These are phyloP conservation scores for Neofusicoccum umdonicola DNA, from an alignment of 2,329 filamentous ascomycete genomes.

Conservation along the genomic window DNA sequence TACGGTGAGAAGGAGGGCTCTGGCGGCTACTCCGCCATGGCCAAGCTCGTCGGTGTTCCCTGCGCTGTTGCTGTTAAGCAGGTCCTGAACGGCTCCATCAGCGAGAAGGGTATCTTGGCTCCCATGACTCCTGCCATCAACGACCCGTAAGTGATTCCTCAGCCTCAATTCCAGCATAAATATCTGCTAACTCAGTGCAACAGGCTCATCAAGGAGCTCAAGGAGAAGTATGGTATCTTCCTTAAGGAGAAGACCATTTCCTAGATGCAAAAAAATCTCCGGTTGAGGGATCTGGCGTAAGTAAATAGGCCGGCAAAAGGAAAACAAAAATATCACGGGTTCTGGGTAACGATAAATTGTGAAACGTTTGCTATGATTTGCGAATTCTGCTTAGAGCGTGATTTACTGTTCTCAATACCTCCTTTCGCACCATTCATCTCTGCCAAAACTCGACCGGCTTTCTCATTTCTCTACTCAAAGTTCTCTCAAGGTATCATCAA, in stretches of 20 bases:
- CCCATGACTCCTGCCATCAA: slow-evolving; percentile 72
- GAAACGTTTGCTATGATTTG: background rate
- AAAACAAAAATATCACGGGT: background rate
- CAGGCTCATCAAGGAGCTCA: slow-evolving; percentile 68
- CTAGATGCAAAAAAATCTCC: background rate
- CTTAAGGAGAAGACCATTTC: slow-evolving; percentile 64
- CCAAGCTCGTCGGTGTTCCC: slow-evolving; percentile 74
- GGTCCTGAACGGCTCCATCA: slow-evolving; percentile 72
- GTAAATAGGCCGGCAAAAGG: background rate
- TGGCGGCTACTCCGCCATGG: slow-evolving; percentile 79
- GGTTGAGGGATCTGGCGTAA: background rate
- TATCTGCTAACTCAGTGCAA: background rate
- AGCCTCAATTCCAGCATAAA: background rate
- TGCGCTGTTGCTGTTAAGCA: slow-evolving; percentile 72
- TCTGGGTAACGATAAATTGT: background rate
- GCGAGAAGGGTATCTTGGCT: slow-evolving; percentile 71
- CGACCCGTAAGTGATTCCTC: slow-evolving; percentile 45
- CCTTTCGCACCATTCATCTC: no score
- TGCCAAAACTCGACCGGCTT: no score
- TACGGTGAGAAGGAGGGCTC: slow-evolving; percentile 74
- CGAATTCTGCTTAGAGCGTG: background rate
- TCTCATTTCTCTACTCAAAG: no score
- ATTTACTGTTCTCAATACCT: background rate
- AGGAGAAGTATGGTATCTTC: slow-evolving; percentile 73
- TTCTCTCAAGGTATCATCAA: no score